Conservation (phyloP, 2,329 filamentous ascomycete species). For the Sordariomycetes sp. region DNA sequence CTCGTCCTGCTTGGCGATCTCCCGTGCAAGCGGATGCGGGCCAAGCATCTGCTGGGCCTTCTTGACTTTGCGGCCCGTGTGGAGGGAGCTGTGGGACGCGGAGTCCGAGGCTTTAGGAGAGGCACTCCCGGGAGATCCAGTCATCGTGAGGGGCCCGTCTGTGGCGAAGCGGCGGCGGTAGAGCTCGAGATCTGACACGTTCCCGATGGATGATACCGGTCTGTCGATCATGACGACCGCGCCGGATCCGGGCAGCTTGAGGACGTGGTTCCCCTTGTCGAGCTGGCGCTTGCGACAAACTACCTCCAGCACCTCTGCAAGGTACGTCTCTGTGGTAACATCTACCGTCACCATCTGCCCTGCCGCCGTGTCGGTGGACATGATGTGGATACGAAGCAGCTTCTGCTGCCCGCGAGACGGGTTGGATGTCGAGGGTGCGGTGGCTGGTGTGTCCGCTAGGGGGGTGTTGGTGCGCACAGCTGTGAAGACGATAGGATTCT, state of each 20-base stretch:
- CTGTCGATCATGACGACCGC: constrained; percentile 70
- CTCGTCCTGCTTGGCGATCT: constrained; percentile 51
- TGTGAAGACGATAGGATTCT: constrained; percentile 54
- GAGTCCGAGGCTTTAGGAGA: constrained; percentile 44
- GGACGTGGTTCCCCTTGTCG: constrained; percentile 70
- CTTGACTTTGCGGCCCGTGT: constrained; percentile 38
- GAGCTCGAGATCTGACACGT: constrained; percentile 66
- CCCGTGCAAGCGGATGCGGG: constrained; percentile 58
- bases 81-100: not conserved
- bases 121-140: constrained; percentile 58
- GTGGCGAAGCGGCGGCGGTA: constrained; percentile 66
- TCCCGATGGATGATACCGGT: constrained; percentile 69
- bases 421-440: constrained; percentile 30
- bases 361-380: constrained; percentile 58
- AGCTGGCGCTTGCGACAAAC: constrained; percentile 70
- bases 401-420: constrained; percentile 55
- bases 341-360: constrained; percentile 67
- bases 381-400: constrained; percentile 62
- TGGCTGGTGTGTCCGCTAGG: constrained; percentile 47
- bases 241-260: constrained; percentile 67
- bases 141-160: constrained; percentile 60
- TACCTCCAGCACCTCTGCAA: constrained; percentile 71
- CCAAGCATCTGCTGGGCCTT: constrained; percentile 42
- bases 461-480: constrained; percentile 44
- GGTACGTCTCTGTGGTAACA: constrained; percentile 74